Base-by-base conservation (phyloP, 202 grass and related monocot species). In the Carex sylvatica region DNA sequence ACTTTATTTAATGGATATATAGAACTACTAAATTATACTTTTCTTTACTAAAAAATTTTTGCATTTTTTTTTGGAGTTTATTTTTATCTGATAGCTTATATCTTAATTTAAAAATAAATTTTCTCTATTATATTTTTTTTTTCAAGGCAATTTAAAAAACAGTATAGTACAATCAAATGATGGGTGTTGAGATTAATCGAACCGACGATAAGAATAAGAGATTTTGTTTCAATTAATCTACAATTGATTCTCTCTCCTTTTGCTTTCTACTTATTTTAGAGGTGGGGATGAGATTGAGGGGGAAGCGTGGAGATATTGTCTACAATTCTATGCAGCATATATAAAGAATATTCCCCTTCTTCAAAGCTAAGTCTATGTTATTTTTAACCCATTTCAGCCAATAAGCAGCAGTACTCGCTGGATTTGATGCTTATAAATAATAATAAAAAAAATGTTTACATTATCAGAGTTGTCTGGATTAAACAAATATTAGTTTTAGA, bases 281-380 rank as follows among this genome's bases (percentile, higher is more conserved):
- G 0, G 59, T 61, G 20, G 20, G 2, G 19, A 0, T 61, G 59
- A 49, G 59, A 9, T 61, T 24, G 20, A 23, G 59, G 59, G 19
- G 9, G 8, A 52, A 54, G 13, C 10, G 24, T 54, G 71, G 71
- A 74, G 71, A 54, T 26, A 49, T 54, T 9, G 71, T 74, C 47
- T 54, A 54, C 23, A 16, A 30, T 74, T 74, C 3, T 30, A 15
- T 26, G 6, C 5, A 30, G 73, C 52, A 77, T 77, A 58, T 77
- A 19, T 36, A 11, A 52, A 82, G 79, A 61, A 82, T 82, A 82
- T 82, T 69, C 79, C 4, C 1, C 7, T 30, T 67, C 3, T 67
- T 22, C 59, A 44, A 30, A 65, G 40, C 59, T n/a, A 62, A 67
- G 42, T 3, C 10, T 82, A 68, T 61, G 20, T 51, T 64, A 70